Conservation (phyloP, 2,329 filamentous ascomycete species). For the Pyricularia sp. region DNA sequence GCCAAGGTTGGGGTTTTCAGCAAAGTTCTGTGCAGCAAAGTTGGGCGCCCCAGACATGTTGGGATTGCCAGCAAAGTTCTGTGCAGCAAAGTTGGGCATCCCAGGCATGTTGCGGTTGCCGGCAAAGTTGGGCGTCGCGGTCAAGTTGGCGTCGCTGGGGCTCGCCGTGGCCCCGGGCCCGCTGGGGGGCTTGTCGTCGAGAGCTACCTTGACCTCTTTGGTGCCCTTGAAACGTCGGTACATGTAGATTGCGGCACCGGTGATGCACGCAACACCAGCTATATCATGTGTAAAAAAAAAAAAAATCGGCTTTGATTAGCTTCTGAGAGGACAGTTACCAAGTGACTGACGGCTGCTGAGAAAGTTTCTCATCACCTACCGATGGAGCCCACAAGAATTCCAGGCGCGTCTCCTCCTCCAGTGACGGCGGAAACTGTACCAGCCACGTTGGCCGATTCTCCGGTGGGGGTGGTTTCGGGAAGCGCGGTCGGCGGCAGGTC, state of each 20-base stretch:
- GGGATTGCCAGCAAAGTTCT: not conserved
- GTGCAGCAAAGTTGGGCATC: not conserved
- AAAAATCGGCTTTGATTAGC: not conserved
- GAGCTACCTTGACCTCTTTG: not conserved
- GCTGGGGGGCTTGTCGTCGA: not conserved
- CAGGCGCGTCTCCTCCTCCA: not conserved
- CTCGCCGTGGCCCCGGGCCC: not conserved
- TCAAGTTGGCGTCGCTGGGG: not conserved
- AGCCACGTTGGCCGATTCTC: not conserved
- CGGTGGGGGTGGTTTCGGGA: not conserved
- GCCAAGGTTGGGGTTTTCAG: not conserved
- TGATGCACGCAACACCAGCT: not conserved
- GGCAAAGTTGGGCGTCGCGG: not conserved
- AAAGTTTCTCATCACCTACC: not conserved
- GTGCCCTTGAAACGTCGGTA: not conserved
- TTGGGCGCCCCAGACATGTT: too few species aligned
- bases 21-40: too few species aligned
- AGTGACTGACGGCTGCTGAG: not conserved
- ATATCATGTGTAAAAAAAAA: not conserved
- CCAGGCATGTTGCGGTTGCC: too few species aligned
- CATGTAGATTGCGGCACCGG: not conserved
- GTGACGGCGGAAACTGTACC: not conserved
- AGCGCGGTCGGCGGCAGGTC: not conserved
- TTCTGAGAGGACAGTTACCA: not conserved
- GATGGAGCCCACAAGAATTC: not conserved